Base-by-base conservation (phyloP, 2,329 filamentous ascomycete genomes). In the Aureobasidium sp. region DNA sequence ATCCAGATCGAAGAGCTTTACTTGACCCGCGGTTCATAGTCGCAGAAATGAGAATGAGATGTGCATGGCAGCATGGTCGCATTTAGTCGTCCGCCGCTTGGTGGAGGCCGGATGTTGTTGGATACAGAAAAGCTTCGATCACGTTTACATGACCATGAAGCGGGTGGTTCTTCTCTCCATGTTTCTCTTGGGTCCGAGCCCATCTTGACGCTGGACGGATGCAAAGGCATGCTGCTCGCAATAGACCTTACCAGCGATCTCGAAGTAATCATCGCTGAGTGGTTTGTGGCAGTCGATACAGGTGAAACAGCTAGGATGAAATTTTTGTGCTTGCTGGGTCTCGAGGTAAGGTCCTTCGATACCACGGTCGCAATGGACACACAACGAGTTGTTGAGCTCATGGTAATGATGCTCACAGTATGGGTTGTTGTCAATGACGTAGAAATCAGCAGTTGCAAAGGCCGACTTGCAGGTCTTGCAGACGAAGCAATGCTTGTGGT, bases 391-490 rank as follows among this genome's bases (percentile, higher is more conserved):
- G 68, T 97, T 97, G 37, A 94, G 82, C 72, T 89, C 84, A 76
- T 99, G 94, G 72, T 97, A 99, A 74, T 97, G 91, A 54, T 87
- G 85, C 67, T 91, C 88, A 74, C 94, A 97, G 75, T 93, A 97
- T 0, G 94, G 94, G 63, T 85, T 82, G 75, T 99, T 91, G 66
- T 88, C 77, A 63, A 91, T 83, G 11, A 99, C 92, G 72, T 99
- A 99, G 69, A 97, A 97, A 63, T 94, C 91, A 1, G 90, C 84
- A 0, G 91, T 96, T 25, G 86, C 80, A 71, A 97, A 99, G 0
- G 91, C 87, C 59, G 86, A 82, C 11, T 80, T 79, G 77, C 94
- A 99, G 1, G 88, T 91, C 5, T 85, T 84, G 80, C 94, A 99
- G 11, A 93, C 89, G 71, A 99, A 97, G 73, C 93, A 99, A 5